A percentile compares a stretch with the other conserved stretches of the same genome.
These are phyloP conservation scores for Thymus mandschuricus DNA, from an alignment of 257 asterid species.

Conservation along the genomic window DNA sequence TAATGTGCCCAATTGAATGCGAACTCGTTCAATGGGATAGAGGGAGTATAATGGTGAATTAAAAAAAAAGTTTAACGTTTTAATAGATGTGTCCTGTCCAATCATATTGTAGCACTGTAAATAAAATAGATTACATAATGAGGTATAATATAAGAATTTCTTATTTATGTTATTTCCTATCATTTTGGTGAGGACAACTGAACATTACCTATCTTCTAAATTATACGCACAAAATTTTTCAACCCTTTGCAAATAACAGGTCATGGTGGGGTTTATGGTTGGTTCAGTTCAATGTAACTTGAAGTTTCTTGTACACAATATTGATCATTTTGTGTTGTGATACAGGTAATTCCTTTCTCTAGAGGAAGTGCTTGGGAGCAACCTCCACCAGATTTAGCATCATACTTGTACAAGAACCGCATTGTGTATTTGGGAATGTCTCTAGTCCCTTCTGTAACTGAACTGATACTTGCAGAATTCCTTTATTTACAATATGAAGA, in stretches of 20 bases:
- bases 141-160: not conserved
- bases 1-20: too few relatives aligned
- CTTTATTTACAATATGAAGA: conserved; percentile 88
- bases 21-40: too few relatives aligned
- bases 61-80: too few relatives aligned
- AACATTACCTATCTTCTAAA: not conserved
- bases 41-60: too few relatives aligned
- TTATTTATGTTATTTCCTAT: not conserved
- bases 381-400: conserved; percentile 97
- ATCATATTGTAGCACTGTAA: not conserved
- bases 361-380: conserved; percentile 90
- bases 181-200: not conserved
- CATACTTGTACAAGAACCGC: conserved; percentile 79
- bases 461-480: conserved; percentile 84
- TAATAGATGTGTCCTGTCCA: not conserved
- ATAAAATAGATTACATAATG: not conserved
- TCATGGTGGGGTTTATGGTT: not conserved
- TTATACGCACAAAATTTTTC: not conserved
- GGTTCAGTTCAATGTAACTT: not conserved
- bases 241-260: not conserved
- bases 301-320: conserved; percentile 20
- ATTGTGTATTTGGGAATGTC: conserved; percentile 96
- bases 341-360: conserved; percentile 90
- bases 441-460: conserved; percentile 94
- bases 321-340: conserved; percentile 18